phyloP scores from a whole-genome alignment of 2,329 filamentous ascomycete genomes.

The Hortaea sp. region DNA sequence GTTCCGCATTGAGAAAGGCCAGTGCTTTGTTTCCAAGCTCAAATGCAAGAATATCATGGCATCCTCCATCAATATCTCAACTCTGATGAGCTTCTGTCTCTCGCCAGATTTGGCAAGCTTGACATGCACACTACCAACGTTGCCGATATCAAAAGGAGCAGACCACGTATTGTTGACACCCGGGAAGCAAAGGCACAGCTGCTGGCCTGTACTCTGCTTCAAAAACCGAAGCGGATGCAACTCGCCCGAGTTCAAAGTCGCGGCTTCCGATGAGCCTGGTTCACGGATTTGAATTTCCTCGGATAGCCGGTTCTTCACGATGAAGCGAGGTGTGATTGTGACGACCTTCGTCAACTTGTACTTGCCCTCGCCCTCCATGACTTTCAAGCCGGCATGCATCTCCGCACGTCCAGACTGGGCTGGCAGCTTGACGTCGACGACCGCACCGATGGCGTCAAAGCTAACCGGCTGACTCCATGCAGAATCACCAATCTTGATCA shows the following conservation, averaged over 20 bases:
- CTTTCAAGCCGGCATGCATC: slow-evolving; percentile 81
- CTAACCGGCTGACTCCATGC: slow-evolving; percentile 96
- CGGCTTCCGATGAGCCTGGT: slow-evolving; percentile 77
- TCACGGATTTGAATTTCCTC: slow-evolving; percentile 87
- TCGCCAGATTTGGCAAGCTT: slow-evolving; percentile 88
- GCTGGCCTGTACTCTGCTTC: slow-evolving; percentile 71
- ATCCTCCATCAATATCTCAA: slow-evolving; percentile 85
- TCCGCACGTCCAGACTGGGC: slow-evolving; percentile 63
- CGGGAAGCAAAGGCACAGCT: slow-evolving; percentile 84
- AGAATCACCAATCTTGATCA: slow-evolving; percentile 80
- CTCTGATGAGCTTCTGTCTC: slow-evolving; percentile 74
- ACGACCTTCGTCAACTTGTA: slow-evolving; percentile 97
- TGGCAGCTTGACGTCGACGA: slow-evolving; percentile 74
- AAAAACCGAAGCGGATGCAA: slow-evolving; percentile 83
- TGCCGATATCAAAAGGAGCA: slow-evolving; percentile 93
- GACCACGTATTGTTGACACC: slow-evolving; percentile 97
- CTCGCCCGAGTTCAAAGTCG: slow-evolving; percentile 66
- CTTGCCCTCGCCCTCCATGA: slow-evolving; percentile 86
- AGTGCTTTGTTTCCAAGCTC: slow-evolving; percentile 83
- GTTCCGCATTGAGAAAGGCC: slow-evolving; percentile 98
- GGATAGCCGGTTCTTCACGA: slow-evolving; percentile 83
- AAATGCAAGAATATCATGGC: slow-evolving; percentile 90
- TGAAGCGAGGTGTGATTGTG: slow-evolving; percentile 82
- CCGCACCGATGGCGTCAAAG: slow-evolving; percentile 94
- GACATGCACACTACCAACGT: slow-evolving; percentile 83